Evolutionary conservation across 2,329 filamentous ascomycete species (phyloP), one percentile per base, ranked within the genome.

Genomic region (Beauveria sp.): DNA sequence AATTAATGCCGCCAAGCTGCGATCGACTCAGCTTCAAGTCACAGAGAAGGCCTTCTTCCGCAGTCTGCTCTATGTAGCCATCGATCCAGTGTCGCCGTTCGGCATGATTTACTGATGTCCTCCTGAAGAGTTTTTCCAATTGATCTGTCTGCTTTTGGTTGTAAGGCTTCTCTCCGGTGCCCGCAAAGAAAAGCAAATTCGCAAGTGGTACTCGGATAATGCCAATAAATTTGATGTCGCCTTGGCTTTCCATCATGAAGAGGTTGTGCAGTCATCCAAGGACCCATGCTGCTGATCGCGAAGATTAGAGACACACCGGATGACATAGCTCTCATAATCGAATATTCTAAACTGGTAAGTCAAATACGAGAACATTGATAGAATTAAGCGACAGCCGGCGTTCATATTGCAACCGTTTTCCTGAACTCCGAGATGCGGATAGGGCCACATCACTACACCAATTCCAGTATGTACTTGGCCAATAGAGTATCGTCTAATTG

Each of bases 1-100:
- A 28, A 18, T 47, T 47, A 2, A 43, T 43, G 18, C 5, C 18
- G 5, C 3, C 18, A 47, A 47, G 44, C 44, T 47, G 22, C 22
- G 9, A 47, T 47, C 22, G 44, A 4, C 2, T 47, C 10, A 24
- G 44, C 20, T 47, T 47, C 10, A 51, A 41, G 22, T 22, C 22
- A 22, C 22, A 22, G 24, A 57, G 51, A 22, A 57, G 46, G 7
- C 40, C 46, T 26, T 24, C 53, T 34, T 57, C 54, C 43, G 30
- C 7, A 37, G 20, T 9, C 51, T 34, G 26, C 2, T 56, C 30
- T 24, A 61, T 52, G 43, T 61, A 61, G 28, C 59, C 59, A 34
- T 61, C 46, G n/a, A 61, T 48, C 53, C 44, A 56, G 47, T 61
- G 52, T 47, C 52, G 47, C 26, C 24, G 53, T 12, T 51, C 30